Percentiles rank a stretch among this genome's conserved stretches.
phyloP scores from a whole-genome alignment of 2,329 filamentous ascomycete genomes.

The Colletotrichum spinosum region DNA sequence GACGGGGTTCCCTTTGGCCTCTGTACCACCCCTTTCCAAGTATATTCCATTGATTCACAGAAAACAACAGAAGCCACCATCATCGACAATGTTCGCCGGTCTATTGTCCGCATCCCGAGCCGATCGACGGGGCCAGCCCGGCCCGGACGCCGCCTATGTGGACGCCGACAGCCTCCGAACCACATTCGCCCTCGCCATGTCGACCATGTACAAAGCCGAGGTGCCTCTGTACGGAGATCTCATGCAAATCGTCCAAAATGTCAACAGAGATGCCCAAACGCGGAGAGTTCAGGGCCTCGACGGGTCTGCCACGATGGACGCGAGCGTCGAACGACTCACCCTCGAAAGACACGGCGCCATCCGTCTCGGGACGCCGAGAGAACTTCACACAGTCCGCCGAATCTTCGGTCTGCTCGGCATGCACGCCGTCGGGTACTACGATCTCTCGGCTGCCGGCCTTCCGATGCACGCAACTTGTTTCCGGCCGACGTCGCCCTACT shows the following conservation, averaged over 20 bases:
- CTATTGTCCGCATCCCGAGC: constrained; percentile 8
- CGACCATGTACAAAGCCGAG: constrained; percentile 49
- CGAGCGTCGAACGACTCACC: constrained; percentile 7
- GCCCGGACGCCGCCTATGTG: constrained; percentile 10
- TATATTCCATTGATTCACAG: too few species aligned
- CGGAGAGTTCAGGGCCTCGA: constrained; percentile 1
- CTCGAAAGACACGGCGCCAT: constrained; percentile 59
- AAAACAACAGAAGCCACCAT: too few species aligned
- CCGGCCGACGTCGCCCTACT: constrained; percentile 50
- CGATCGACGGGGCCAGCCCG: neutral
- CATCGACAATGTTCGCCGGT: constrained; percentile 4
- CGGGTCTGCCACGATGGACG: constrained; percentile 3
- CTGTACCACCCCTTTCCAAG: too few species aligned
- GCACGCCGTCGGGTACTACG: constrained; percentile 64
- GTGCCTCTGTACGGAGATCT: constrained; percentile 50
- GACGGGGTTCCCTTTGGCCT: too few species aligned
- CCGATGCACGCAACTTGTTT: constrained; percentile 66
- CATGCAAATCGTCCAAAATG: constrained; percentile 44
- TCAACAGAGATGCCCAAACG: constrained; percentile 39
- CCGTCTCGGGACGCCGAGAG: constrained; percentile 57
- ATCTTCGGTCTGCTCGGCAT: constrained; percentile 61
- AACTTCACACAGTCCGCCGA: constrained; percentile 55
- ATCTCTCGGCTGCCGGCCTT: constrained; percentile 58
- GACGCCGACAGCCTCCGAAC: constrained; percentile 41
- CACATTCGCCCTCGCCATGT: constrained; percentile 47